Evolutionary conservation across 1,139 yeast genomes (phyloP).

Genomic region (Pichia sp.): DNA sequence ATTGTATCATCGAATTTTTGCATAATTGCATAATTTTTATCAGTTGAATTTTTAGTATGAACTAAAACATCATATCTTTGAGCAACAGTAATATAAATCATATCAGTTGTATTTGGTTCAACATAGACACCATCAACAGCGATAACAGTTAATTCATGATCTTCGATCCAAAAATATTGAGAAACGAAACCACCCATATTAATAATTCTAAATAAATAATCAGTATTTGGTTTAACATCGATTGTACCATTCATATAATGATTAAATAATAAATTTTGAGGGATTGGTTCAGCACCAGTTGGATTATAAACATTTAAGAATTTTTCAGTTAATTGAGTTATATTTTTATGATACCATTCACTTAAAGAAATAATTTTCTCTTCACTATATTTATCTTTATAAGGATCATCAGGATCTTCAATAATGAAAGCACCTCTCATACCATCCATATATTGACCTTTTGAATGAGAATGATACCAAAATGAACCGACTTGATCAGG

Average conservation of each 20-base stretch:
- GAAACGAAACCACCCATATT: constrained; percentile 86
- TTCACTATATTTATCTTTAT: constrained; percentile 59
- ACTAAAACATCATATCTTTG: constrained; percentile 72
- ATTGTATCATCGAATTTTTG: constrained; percentile 69
- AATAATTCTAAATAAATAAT: constrained; percentile 69
- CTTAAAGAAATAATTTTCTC: constrained; percentile 60
- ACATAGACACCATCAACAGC: constrained; percentile 75
- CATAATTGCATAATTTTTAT: constrained; percentile 67
- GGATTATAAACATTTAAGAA: constrained; percentile 77
- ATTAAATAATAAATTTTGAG: constrained; percentile 69
- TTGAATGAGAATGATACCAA: constrained; percentile 93
- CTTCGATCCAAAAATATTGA: constrained; percentile 79
- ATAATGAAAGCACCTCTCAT: constrained; percentile 76
- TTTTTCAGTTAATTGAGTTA: constrained; percentile 41
- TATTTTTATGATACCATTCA: constrained; percentile 78
- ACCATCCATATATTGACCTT: constrained; percentile 87
- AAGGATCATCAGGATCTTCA: constrained; percentile 40
- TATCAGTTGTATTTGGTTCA: constrained; percentile 47
- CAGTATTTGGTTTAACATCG: constrained; percentile 68
- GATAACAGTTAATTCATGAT: constrained; percentile 70
- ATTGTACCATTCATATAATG: constrained; percentile 67
- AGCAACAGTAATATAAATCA: constrained; percentile 60
- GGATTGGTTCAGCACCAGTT: constrained; percentile 95
- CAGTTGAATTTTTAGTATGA: constrained; percentile 55
- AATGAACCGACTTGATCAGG: constrained; percentile 75